Base-by-base conservation (phyloP, 2,329 filamentous ascomycete genomes). In the Talaromyces sp. region DNA sequence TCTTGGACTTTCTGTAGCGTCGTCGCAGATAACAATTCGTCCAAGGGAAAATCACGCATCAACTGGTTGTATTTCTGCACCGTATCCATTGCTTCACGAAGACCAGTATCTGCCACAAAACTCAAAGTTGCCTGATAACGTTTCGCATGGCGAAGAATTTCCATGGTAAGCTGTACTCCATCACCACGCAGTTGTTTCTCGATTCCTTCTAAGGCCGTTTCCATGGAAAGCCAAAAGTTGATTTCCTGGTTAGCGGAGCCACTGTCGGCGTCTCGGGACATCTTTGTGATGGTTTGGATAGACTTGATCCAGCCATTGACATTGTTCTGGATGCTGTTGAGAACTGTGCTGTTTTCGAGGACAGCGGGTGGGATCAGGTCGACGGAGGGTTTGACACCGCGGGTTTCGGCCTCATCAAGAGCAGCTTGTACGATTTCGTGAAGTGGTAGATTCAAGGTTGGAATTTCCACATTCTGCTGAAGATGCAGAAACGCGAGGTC, bases 221-320 rank as follows among this genome's bases (percentile, higher is more conserved):
- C 96, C 91, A 99, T 97, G 1, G 93, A 96, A 60, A 99, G 79
- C 95, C 95, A 99, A 75, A 99, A 99, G 77, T 97, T 97, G 77
- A 99, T 97, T 78, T 99, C 95, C 77, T 98, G 95, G 64, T 92
- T 94, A 37, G 95, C 95, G 24, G 93, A 96, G 37, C 88, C 84
- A 69, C 85, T 84, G 76, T 89, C 75, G 0, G 92, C 88, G 72
- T 99, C 95, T 73, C 93, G 88, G 47, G 92, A 92, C 82, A 97
- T 90, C 79, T 96, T 96, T 45, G 95, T 99, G 71, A 97, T 96
- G 57, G 90, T 90, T 76, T 97, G 94, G 69, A 99, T 99, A 11
- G 94, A 96, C 81, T 96, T 96, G 81, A 99, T 99, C 95, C 95
- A 99, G 68, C 90, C 89, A 77, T 98, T 99, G 67, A 98, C 95